Evolutionary conservation across 495 filamentous ascomycete genomes (phyloP), one percentile per base, ranked within the genome.

Genomic region (Platismatia glauca): DNA sequence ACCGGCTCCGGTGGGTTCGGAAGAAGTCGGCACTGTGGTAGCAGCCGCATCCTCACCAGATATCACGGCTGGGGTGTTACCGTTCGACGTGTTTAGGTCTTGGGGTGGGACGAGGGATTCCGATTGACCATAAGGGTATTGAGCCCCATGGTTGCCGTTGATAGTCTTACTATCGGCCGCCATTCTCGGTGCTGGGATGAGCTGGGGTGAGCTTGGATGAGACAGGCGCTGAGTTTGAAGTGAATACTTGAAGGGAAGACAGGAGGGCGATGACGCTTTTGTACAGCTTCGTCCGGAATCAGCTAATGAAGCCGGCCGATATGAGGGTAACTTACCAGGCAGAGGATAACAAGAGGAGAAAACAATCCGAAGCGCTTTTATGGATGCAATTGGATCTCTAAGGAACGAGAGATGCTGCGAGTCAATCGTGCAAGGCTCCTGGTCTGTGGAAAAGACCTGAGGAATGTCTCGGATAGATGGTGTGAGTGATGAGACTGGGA

Each of bases 71-170:
- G 44, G 31, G 22, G 55, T 43, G n/a, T 37, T 38, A 35, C 37
- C 56, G 18, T 44, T 59, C 12, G 50, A 44, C n/a, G 64, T 46
- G 43, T 56, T 79, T 52, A 73, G 73, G 59, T 72, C 74, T 68
- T 78, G 78, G 27, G 73, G 72, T 50, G 77, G 76, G 65, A 77
- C 75, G 70, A 79, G 78, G 68, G 69, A 41, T 38, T 68, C 66
- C 34, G 59, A 35, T 24, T 39, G 59, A 50, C 24, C 52, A 22
- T 68, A 63, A 20, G 39, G 50, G 44, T 63, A 55, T 7, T 63
- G 60, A 55, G 61, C 53, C 31, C 60, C 64, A 60, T 66, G 35
- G 37, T 61, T 58, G 57, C 67, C 67, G 52, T 68, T 68, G 50
- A 68, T 63, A 39, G 63, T 39, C 29, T 58, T 66, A n/a, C 27